Evolutionary conservation across 192 early-diverging fungal genomes (phyloP).

Genomic region (Chytriomyces hyalinus): DNA sequence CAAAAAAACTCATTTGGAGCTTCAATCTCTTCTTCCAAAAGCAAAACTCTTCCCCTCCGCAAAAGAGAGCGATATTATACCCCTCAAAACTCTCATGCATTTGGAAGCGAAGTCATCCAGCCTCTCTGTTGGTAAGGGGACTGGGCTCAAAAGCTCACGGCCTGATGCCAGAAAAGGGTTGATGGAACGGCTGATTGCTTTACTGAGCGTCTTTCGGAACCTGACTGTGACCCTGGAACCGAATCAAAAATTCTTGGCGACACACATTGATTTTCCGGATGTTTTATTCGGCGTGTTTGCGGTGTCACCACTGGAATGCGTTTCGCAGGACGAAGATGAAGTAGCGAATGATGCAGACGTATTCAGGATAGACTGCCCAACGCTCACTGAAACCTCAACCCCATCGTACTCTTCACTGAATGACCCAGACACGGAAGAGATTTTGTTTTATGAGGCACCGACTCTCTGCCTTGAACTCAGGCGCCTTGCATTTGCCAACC

Average conservation of each 20-base stretch:
- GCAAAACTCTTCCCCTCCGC: neutral
- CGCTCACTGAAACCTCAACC: no score
- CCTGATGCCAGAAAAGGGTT: neutral
- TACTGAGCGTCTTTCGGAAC: conserved; percentile 25
- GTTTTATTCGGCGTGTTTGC: neutral
- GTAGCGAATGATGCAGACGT: neutral
- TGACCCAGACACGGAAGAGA: neutral
- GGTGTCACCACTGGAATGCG: conserved; percentile 17
- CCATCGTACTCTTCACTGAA: neutral
- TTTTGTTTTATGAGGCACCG: conserved; percentile 12
- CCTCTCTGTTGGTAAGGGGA: neutral
- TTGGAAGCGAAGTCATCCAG: neutral
- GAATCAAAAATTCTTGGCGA: conserved; percentile 24
- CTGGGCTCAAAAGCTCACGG: neutral
- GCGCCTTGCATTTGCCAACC: neutral
- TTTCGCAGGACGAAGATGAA: neutral
- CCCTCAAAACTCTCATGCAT: neutral
- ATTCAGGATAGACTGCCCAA: no score
- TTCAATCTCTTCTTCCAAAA: neutral
- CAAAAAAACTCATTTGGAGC: neutral
- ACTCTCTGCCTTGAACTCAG: conserved; percentile 18
- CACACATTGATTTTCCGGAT: conserved; percentile 7
- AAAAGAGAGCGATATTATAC: neutral
- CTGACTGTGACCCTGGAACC: conserved; percentile 6
- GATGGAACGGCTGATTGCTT: conserved; percentile 10